Conservation (phyloP, 1,284 basidiomycete genomes). For the Tylopilus sp. region DNA sequence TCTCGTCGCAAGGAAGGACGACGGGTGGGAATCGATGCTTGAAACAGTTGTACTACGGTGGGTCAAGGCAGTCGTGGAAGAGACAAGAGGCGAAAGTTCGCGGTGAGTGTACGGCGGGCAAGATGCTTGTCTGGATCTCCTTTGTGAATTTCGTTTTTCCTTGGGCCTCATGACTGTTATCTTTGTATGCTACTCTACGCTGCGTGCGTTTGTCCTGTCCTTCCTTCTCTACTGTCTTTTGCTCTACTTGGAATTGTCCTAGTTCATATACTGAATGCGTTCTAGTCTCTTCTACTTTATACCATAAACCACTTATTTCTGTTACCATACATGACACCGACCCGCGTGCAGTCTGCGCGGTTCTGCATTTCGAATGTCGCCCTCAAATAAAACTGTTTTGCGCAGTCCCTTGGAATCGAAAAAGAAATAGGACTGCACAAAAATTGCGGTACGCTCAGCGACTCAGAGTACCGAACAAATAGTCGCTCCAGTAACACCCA, state of each 20-base stretch:
- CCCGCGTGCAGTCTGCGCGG: conserved; percentile 13
- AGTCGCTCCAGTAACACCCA: too few species aligned
- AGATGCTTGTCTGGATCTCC: conserved; percentile 5
- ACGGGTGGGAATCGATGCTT: conserved; percentile 83
- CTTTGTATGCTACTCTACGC: conserved; percentile 26
- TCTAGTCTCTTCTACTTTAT: conserved; percentile 16
- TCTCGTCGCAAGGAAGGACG: conserved; percentile 71
- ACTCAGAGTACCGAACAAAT: too few species aligned
- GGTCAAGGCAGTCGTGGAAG: conserved; percentile 72
- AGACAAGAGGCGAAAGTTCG: conserved; percentile 57
- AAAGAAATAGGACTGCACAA: too few species aligned
- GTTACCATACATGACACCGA: conserved; percentile 27
- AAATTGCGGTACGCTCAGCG: too few species aligned
- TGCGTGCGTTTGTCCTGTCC: conserved; percentile 10
- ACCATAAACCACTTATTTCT: conserved; percentile 28
- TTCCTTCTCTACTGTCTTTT: not conserved
- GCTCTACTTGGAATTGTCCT: conserved; percentile 8
- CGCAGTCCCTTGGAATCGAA: too few species aligned
- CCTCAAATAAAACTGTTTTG: too few species aligned
- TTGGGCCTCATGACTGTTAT: conserved; percentile 19
- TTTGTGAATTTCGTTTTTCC: conserved; percentile 18
- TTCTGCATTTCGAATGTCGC: conserved; percentile 13
- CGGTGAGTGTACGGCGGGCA: conserved; percentile 28
- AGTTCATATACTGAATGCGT: conserved; percentile 13
- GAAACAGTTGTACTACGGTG: conserved; percentile 67